Evolutionary conservation across 768 basidiomycete species (phyloP).

Genomic region (Saitozyma sp.): DNA sequence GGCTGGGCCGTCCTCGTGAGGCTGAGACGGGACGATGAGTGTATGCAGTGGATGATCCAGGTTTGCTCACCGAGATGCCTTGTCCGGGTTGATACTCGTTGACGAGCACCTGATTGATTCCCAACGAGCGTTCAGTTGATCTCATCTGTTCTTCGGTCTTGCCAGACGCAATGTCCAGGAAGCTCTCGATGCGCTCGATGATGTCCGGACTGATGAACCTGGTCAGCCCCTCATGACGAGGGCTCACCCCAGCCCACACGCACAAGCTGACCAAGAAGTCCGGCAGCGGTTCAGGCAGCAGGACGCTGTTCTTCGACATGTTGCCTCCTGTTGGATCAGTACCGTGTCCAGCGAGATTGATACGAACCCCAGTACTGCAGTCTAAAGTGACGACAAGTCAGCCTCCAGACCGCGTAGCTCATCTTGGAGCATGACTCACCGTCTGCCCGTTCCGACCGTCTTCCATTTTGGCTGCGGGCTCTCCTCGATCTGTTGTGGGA

Average conservation of each 20-base stretch:
- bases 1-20: slow-evolving; percentile 87
- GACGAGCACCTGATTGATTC: slow-evolving; percentile 79
- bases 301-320: slow-evolving; percentile 62
- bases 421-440: slow-evolving; percentile 39
- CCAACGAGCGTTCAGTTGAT: slow-evolving; percentile 53
- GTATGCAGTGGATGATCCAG: background rate
- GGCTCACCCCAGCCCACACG: slow-evolving; percentile 29
- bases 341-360: background rate
- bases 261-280: slow-evolving; percentile 69
- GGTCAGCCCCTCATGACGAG: slow-evolving; percentile 2
- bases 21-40: slow-evolving; percentile 56
- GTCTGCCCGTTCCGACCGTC: slow-evolving; percentile 69
- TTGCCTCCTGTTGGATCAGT: slow-evolving; percentile 67
- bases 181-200: slow-evolving; percentile 64
- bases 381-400: slow-evolving; percentile 18
- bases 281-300: slow-evolving; percentile 72
- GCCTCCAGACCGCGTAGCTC: background rate
- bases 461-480: slow-evolving; percentile 83
- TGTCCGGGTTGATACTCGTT: slow-evolving; percentile 91
- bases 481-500: slow-evolving; percentile 64
- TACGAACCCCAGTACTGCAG: slow-evolving; percentile 53
- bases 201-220: slow-evolving; percentile 67
- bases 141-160: slow-evolving; percentile 7
- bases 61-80: slow-evolving; percentile 79
- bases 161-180: slow-evolving; percentile 66